Evolutionary conservation across 352 stramenopile genomes (phyloP).

Genomic region (Phytophthora hibernalis): DNA sequence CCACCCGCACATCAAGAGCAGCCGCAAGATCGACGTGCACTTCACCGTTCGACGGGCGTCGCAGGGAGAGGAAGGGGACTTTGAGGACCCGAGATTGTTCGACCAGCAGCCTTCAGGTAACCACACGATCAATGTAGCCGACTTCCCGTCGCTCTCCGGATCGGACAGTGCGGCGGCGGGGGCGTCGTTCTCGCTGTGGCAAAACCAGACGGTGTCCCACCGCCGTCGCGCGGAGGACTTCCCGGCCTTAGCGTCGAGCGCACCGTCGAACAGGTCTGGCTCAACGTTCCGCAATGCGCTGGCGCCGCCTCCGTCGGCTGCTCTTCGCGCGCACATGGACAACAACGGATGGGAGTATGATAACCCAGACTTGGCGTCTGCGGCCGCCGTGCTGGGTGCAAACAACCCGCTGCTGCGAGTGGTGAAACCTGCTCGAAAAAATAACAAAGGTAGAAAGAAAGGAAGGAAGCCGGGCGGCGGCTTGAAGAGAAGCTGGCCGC

Average conservation of each 20-base stretch:
- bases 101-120: conserved; percentile 26
- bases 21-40: conserved; percentile 88
- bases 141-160: conserved; percentile 80
- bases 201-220: conserved; percentile 58
- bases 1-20: conserved; percentile 88
- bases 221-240: conserved; percentile 73
- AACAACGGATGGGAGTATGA: conserved; percentile 76
- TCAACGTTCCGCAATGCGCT: conserved; percentile 77
- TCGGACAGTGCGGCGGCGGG: conserved; percentile 39
- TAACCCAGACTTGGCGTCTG: conserved; percentile 60
- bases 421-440: conserved; percentile 82
- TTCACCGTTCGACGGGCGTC: conserved; percentile 78
- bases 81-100: conserved; percentile 62
- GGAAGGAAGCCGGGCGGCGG: conserved; percentile 33
- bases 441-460: conserved; percentile 62
- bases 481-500: conserved; percentile 60
- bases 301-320: conserved; percentile 66
- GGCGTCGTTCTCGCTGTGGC: conserved; percentile 66
- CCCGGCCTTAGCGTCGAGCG: conserved; percentile 50
- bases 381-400: conserved; percentile 70
- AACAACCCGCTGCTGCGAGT: conserved; percentile 87
- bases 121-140: conserved; percentile 84
- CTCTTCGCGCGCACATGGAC: conserved; percentile 80
- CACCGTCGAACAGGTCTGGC: conserved; percentile 18
- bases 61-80: conserved; percentile 53